Conservation (phyloP, 2,329 filamentous ascomycete genomes). For the Eutypella sp. region DNA sequence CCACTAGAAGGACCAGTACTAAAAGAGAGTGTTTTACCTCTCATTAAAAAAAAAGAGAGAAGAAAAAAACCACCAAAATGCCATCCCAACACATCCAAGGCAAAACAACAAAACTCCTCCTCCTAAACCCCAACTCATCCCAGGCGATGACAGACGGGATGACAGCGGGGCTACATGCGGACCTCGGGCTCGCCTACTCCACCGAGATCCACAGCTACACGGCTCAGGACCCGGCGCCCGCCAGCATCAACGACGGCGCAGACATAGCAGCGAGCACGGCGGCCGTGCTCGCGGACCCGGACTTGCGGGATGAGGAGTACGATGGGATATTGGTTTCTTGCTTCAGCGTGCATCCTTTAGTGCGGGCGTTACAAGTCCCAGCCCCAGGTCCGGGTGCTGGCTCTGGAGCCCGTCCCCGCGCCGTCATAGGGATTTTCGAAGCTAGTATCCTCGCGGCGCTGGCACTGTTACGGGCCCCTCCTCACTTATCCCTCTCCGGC, state of each 20-base stretch:
- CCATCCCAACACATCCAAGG: slow-evolving; percentile 23
- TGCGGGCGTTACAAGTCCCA: slow-evolving; percentile 57
- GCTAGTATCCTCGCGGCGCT: slow-evolving; percentile 66
- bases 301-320: slow-evolving; percentile 38
- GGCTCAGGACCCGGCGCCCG: slow-evolving; percentile 55
- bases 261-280: slow-evolving; percentile 62
- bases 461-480: slow-evolving; percentile 36
- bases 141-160: slow-evolving; percentile 65
- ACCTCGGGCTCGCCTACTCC: slow-evolving; percentile 31
- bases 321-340: slow-evolving; percentile 84
- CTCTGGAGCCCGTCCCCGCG: slow-evolving; percentile 31
- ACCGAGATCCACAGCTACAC: slow-evolving; percentile 60
- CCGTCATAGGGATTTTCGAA: slow-evolving; percentile 83
- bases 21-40: no score
- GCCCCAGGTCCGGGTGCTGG: no score
- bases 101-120: slow-evolving; percentile 48
- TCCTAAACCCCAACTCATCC: slow-evolving; percentile 79
- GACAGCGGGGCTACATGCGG: slow-evolving; percentile 34
- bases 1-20: no score
- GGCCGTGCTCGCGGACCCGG: slow-evolving; percentile 55
- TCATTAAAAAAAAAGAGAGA: no score
- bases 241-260: slow-evolving; percentile 71
- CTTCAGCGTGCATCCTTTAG: slow-evolving; percentile 79
- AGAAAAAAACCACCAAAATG: slow-evolving; percentile 18
- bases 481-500: background rate